Evolutionary conservation across 495 filamentous ascomycete genomes (phyloP), one percentile per base, ranked within the genome.

Genomic region (Paragyromitra xinjiangensis): DNA sequence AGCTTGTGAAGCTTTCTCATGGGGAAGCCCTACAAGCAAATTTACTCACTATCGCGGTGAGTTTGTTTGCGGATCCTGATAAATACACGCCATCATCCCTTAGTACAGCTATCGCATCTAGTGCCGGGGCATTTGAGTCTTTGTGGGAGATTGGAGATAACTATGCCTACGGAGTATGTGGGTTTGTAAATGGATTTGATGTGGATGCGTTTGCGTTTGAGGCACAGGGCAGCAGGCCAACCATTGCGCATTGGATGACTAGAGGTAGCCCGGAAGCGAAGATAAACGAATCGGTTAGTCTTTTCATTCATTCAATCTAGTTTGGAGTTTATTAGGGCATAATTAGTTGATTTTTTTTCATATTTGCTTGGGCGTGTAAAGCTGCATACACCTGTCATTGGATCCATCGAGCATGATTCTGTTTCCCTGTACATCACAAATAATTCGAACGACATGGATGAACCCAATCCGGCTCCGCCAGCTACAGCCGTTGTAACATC

Each of bases 131-230:
- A 39, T 97, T 98, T 80, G 95, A 99, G 73, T 92, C 88, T 2
- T 88, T 99, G 24, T 99, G 95, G 95, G 95, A 98, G 68, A 88
- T 96, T 50, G 93, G 90, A 14, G 95, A 99, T 82, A 98, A 98
- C 82, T 93, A 90, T 75, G 95, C 93, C 1, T 98, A 96, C 84
- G 95, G 95, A 0, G 90, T 98, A 19, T 95, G 93, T 14, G 92
- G 95, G 22, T 86, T 97, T 42, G 89, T 97, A 5, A 86, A 90
- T 34, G 92, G 93, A 1, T 93, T 95, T 82, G 88, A 91, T 68
- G 85, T 92, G 37, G 88, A 88, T 76, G 87, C 87, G 6, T 86
- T 96, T 77, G 81, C 78, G n/a, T 82, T 82, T 45, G 81, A 83
- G 69, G 89, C 91, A 29, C 89, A 92, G 53, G 87, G 89, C 7